Percentiles rank a stretch among this genome's conserved stretches.
phyloP scores from a whole-genome alignment of 257 asterid genomes.

The Nyctanthes arbortristis region DNA sequence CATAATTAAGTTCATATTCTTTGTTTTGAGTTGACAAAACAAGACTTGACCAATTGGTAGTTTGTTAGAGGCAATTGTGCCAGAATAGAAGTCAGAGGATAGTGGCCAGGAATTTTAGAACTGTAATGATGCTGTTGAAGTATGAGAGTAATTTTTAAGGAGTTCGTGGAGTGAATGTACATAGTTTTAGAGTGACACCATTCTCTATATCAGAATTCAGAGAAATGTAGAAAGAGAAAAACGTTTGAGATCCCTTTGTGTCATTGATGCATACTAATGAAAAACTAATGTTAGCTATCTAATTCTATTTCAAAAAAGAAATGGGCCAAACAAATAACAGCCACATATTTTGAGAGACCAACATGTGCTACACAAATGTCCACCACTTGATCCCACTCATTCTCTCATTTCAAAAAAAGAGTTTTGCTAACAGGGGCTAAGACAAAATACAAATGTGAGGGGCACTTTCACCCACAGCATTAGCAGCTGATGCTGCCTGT shows the following conservation, averaged over 20 bases:
- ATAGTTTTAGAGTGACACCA: no score
- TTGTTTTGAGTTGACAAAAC: not conserved
- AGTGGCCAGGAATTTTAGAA: not conserved
- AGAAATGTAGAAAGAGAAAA: not conserved
- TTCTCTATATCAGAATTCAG: no score
- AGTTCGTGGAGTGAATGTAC: not conserved
- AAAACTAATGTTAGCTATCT: no score
- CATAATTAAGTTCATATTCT: not conserved
- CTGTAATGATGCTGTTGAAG: not conserved
- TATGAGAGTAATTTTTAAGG: not conserved
- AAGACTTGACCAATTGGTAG: not conserved
- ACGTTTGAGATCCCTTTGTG: not conserved
- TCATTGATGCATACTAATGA: not conserved
- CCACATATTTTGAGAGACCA: no score
- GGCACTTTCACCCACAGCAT: slow-evolving; percentile 17
- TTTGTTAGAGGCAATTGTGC: not conserved
- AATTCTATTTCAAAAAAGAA: no score
- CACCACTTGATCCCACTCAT: no score
- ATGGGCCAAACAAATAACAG: no score
- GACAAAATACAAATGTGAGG: slow-evolving; percentile 5
- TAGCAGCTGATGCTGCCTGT: slow-evolving; percentile 5
- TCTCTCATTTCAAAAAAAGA: no score
- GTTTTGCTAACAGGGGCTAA: no score
- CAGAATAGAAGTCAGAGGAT: not conserved
- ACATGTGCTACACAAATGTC: no score